A percentile compares a stretch with the other conserved stretches of the same genome.
Conservation (phyloP, 2,329 filamentous ascomycete species). For the Monosporascus ibericus region DNA sequence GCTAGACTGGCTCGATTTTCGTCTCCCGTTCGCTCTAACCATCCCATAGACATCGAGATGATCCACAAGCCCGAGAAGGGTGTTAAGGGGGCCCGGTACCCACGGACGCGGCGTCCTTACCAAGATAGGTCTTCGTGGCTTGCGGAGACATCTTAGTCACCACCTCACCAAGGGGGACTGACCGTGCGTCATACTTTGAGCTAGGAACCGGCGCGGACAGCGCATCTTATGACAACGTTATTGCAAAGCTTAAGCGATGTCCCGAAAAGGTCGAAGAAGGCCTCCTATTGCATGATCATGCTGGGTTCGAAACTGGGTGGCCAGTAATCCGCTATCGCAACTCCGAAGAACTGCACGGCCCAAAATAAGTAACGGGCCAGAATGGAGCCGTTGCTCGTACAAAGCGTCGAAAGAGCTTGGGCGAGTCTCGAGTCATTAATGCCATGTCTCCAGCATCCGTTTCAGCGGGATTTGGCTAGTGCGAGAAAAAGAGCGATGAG, state of each 20-base stretch:
- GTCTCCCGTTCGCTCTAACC: slow-evolving; percentile 23
- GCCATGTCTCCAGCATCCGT: slow-evolving; percentile 31
- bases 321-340: slow-evolving; percentile 31
- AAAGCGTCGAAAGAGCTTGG: slow-evolving; percentile 41
- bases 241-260: slow-evolving; percentile 47
- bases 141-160: slow-evolving; percentile 3
- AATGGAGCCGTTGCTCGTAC: slow-evolving; percentile 43
- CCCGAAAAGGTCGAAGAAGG: slow-evolving; percentile 56
- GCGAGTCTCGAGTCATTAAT: slow-evolving; percentile 26
- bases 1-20: not conserved
- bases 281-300: slow-evolving; percentile 49
- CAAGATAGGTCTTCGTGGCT: slow-evolving; percentile 41
- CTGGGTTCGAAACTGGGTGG: slow-evolving; percentile 33
- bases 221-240: slow-evolving; percentile 41
- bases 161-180: not conserved
- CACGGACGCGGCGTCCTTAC: slow-evolving; percentile 42
- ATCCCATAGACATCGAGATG: slow-evolving; percentile 33
- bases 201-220: slow-evolving; percentile 46
- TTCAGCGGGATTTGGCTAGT: slow-evolving; percentile 44
- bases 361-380: slow-evolving; percentile 50
- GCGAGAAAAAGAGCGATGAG: slow-evolving; percentile 43
- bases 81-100: slow-evolving; percentile 37
- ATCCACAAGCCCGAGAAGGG: slow-evolving; percentile 35
- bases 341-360: slow-evolving; percentile 51
- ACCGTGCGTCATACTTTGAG: slow-evolving; percentile 23